Percentiles rank a stretch among this genome's conserved stretches.
Evolutionary conservation across 805 yeast genomes (phyloP).

Genomic region (Cyberlindnera veronae): DNA sequence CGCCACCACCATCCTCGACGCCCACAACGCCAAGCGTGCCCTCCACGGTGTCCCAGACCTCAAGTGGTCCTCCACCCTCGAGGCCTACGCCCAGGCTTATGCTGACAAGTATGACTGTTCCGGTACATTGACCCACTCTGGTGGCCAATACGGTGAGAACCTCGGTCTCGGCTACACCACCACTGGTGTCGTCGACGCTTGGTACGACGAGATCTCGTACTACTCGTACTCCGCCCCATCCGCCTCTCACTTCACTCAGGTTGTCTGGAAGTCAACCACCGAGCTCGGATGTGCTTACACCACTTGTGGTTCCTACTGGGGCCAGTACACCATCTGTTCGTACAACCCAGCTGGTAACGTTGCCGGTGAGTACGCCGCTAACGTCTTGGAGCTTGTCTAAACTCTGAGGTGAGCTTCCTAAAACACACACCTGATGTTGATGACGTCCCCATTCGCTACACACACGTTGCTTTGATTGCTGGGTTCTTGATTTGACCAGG

Average conservation of each 20-base stretch:
- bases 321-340: conserved; percentile 67
- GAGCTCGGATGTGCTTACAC: conserved; percentile 74
- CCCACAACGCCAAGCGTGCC: conserved; percentile 51
- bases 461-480: too few species aligned
- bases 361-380: conserved; percentile 45
- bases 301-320: conserved; percentile 52
- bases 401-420: background rate
- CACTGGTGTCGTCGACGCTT: conserved; percentile 59
- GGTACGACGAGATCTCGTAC: conserved; percentile 65
- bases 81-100: conserved; percentile 48
- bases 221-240: conserved; percentile 52
- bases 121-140: conserved; percentile 62
- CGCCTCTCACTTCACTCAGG: conserved; percentile 83
- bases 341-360: conserved; percentile 75
- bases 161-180: conserved; percentile 66
- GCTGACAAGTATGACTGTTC: conserved; percentile 56
- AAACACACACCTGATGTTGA: background rate
- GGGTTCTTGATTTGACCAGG: too few species aligned
- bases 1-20: conserved; percentile 40
- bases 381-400: conserved; percentile 24
- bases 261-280: conserved; percentile 70
- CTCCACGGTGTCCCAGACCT: conserved; percentile 41
- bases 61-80: conserved; percentile 47
- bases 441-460: too few species aligned
- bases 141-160: conserved; percentile 78